Evolutionary conservation across 2,329 filamentous ascomycete genomes (phyloP).

Genomic region (Talaromyces verruculosus): DNA sequence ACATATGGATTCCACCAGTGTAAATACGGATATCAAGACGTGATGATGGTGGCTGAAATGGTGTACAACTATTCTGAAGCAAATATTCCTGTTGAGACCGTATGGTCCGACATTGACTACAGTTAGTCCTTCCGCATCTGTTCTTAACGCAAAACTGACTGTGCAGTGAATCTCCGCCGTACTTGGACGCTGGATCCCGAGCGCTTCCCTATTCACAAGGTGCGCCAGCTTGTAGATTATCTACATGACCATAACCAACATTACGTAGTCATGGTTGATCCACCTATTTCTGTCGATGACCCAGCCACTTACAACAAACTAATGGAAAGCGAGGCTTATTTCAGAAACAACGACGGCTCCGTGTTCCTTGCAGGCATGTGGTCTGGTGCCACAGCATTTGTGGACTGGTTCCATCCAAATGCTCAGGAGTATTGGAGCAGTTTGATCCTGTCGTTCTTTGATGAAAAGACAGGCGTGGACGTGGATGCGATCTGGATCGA

Average conservation of each 20-base stretch:
- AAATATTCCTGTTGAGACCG: slow-evolving; percentile 45
- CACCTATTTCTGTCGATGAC: slow-evolving; percentile 55
- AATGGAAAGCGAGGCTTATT: slow-evolving; percentile 47
- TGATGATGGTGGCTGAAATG: slow-evolving; percentile 45
- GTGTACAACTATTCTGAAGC: slow-evolving; percentile 46
- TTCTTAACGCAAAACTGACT: background rate
- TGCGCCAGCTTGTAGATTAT: slow-evolving; percentile 65
- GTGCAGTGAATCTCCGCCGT: slow-evolving; percentile 26
- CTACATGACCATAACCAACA: slow-evolving; percentile 67
- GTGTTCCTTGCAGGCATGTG: slow-evolving; percentile 68
- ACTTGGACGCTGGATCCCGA: slow-evolving; percentile 44
- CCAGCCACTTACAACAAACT: slow-evolving; percentile 35
- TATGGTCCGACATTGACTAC: slow-evolving; percentile 50
- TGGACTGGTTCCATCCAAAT: slow-evolving; percentile 72
- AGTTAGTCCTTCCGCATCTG: slow-evolving; percentile 30
- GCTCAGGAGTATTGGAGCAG: slow-evolving; percentile 68
- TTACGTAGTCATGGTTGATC: slow-evolving; percentile 76
- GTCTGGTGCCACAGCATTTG: slow-evolving; percentile 71
- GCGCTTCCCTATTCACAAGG: slow-evolving; percentile 44
- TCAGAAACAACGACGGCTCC: slow-evolving; percentile 57
- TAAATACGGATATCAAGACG: slow-evolving; percentile 61
- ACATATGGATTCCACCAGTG: slow-evolving; percentile 68
- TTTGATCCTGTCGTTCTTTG: slow-evolving; percentile 67
- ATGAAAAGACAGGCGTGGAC: slow-evolving; percentile 63
- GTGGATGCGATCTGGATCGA: slow-evolving; percentile 79